These are phyloP conservation scores for Eremochloa ophiuroides DNA, from an alignment of 176 grass and related monocot species.

Conservation along the genomic window DNA sequence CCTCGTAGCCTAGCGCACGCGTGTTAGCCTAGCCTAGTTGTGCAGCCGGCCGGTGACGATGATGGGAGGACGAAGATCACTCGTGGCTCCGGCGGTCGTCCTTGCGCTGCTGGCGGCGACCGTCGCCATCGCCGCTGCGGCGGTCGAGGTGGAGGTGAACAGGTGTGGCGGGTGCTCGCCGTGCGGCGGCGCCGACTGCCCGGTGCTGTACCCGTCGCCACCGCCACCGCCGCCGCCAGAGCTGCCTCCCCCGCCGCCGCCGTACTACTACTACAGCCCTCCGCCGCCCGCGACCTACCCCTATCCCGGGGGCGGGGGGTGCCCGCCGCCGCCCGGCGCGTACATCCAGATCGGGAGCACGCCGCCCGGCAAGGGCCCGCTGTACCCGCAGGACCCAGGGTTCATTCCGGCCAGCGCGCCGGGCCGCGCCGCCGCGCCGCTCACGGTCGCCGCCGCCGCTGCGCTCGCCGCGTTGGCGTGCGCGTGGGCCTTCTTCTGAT, in stretches of 20 bases:
- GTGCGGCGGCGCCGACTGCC: slow-evolving; percentile 29
- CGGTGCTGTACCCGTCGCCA: slow-evolving; percentile 27
- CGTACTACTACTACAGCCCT: slow-evolving; percentile 60
- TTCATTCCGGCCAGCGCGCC: slow-evolving; percentile 45
- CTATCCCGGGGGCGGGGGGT: neutral
- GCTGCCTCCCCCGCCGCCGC: slow-evolving; percentile 28
- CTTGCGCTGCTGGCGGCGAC: slow-evolving; percentile 16
- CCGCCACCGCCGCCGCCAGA: slow-evolving; percentile 29
- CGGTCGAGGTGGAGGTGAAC: slow-evolving; percentile 6
- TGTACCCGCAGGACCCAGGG: slow-evolving; percentile 54
- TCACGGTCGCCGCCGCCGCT: neutral
- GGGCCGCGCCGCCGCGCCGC: neutral
- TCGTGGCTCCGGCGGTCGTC: neutral
- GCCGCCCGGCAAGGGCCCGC: slow-evolving; percentile 25
- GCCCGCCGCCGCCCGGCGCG: slow-evolving; percentile 41
- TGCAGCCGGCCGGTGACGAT: neutral
- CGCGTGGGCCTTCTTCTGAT: slow-evolving; percentile 4
- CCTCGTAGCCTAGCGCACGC: neutral
- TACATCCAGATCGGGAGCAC: slow-evolving; percentile 38
- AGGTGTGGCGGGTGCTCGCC: slow-evolving; percentile 42
- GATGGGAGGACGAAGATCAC: neutral
- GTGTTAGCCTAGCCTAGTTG: neutral
- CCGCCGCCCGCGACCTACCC: slow-evolving; percentile 46
- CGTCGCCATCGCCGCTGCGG: neutral
- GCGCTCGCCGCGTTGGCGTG: slow-evolving; percentile 5